Evolutionary conservation across 305 asterid species (phyloP).

Genomic region (Solanum chacoense): DNA sequence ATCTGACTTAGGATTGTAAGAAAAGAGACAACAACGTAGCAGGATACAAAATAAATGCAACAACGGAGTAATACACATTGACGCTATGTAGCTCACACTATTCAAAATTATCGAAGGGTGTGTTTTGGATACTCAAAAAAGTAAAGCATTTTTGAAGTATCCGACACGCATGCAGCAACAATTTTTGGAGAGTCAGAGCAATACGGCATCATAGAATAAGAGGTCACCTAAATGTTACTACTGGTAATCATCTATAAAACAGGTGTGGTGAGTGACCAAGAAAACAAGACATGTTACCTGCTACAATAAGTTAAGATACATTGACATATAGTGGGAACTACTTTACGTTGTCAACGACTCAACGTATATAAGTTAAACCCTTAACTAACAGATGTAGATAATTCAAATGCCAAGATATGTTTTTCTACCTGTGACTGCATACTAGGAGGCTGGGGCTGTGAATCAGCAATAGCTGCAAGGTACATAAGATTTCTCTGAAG

Average conservation of each 20-base stretch:
- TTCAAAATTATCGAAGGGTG: background rate
- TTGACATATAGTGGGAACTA: background rate
- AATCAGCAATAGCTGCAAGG: constrained; percentile 95
- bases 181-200: background rate
- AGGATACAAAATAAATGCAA: background rate
- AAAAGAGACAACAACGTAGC: background rate
- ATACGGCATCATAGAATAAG: background rate
- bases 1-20: background rate
- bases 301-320: background rate
- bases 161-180: background rate
- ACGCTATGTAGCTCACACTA: background rate
- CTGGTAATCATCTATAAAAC: background rate
- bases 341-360: background rate
- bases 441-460: constrained; percentile 81
- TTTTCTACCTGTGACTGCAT: constrained; percentile 73
- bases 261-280: background rate
- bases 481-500: constrained; percentile 92
- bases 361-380: background rate
- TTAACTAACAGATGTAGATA: background rate
- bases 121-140: background rate
- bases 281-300: background rate
- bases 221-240: background rate
- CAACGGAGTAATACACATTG: background rate
- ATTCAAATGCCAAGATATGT: background rate
- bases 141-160: background rate